phyloP scores from a whole-genome alignment of 306 rosid genomes.

The Arachis stenosperma region DNA sequence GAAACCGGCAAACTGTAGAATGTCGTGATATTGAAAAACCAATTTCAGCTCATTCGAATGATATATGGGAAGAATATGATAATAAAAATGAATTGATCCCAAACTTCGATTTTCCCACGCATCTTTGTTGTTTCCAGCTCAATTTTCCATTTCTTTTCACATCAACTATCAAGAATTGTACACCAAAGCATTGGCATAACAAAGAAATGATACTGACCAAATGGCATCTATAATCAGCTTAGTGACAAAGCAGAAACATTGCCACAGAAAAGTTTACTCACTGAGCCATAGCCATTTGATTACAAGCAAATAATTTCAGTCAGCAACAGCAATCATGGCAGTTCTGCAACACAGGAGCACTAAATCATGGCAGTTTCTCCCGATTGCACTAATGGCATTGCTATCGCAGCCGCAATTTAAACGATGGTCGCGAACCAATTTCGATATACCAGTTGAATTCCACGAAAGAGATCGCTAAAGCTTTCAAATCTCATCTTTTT shows the following conservation, averaged over 20 bases:
- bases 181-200: background rate
- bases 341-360: too few relatives aligned
- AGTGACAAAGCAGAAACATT: background rate
- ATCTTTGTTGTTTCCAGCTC: background rate
- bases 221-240: slow-evolving; percentile 1
- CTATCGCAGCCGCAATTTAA: background rate
- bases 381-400: background rate
- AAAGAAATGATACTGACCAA: background rate
- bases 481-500: slow-evolving; percentile 28
- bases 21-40: background rate
- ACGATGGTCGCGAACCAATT: background rate
- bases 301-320: background rate
- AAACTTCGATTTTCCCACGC: background rate
- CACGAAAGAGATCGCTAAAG: background rate
- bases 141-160: background rate
- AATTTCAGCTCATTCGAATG: background rate
- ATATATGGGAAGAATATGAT: background rate
- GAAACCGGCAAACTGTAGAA: background rate
- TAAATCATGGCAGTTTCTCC: background rate
- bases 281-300: background rate
- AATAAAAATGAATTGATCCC: background rate
- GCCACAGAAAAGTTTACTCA: background rate
- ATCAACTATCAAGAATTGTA: background rate
- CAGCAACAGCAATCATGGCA: background rate
- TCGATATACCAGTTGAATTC: background rate